Percentiles rank a stretch among this genome's conserved stretches.
Conservation (phyloP, 2,329 filamentous ascomycete species). For the Emergomyces pasteurianus region DNA sequence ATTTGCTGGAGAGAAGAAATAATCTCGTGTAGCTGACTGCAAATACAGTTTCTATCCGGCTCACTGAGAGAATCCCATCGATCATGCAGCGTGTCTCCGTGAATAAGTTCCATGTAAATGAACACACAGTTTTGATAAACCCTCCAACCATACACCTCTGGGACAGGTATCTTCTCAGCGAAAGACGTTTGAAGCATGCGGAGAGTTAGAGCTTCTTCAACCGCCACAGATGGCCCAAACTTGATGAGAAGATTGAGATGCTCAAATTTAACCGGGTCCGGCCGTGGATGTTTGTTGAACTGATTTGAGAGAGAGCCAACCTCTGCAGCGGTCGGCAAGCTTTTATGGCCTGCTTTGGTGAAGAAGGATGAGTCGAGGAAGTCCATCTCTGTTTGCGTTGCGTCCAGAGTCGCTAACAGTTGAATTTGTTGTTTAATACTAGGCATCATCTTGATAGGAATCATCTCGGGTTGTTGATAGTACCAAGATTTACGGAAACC, state of each 20-base stretch:
- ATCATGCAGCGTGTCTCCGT: constrained; percentile 17
- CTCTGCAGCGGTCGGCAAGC: constrained; percentile 14
- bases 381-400: constrained; percentile 13
- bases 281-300: constrained; percentile 4
- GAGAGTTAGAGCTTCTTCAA: constrained; percentile 16
- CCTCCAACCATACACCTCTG: constrained; percentile 27
- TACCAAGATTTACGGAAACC: background rate
- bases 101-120: constrained; percentile 24
- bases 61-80: constrained; percentile 13
- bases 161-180: constrained; percentile 20
- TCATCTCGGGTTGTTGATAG: background rate
- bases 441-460: background rate
- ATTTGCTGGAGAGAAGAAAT: constrained; percentile 11
- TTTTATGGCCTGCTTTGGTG: constrained; percentile 7
- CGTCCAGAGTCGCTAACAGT: background rate
- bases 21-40: constrained; percentile 12
- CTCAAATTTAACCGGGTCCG: constrained; percentile 11
- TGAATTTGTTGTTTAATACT: constrained; percentile 2
- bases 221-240: constrained; percentile 12
- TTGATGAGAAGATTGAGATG: constrained; percentile 16
- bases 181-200: constrained; percentile 14
- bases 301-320: constrained; percentile 13
- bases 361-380: constrained; percentile 19
- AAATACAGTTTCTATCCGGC: constrained; percentile 11
- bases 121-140: constrained; percentile 15